phyloP scores from a whole-genome alignment of 2,329 filamentous ascomycete genomes.

The Trichophyton simii region DNA sequence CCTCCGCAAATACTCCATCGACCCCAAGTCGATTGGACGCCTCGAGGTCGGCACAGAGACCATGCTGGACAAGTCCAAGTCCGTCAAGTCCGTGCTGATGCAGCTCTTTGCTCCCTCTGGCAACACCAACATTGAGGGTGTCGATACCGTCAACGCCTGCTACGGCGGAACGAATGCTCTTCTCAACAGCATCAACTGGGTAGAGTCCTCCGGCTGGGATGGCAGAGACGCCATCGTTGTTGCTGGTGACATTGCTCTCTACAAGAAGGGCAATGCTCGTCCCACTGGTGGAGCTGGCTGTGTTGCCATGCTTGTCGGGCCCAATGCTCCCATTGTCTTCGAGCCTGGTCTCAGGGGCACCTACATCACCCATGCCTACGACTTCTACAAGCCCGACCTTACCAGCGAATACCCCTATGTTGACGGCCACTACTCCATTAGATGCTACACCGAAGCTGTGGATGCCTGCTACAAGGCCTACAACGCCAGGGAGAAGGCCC shows the following conservation, averaged over 20 bases:
- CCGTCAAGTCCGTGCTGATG: conserved; percentile 71
- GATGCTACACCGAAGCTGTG: conserved; percentile 62
- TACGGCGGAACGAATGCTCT: conserved; percentile 70
- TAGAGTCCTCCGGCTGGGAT: conserved; percentile 80
- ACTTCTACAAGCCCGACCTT: conserved; percentile 76
- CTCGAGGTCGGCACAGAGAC: conserved; percentile 73
- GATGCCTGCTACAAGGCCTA: conserved; percentile 71
- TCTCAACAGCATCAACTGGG: conserved; percentile 66
- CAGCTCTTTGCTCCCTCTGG: conserved; percentile 57
- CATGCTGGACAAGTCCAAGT: conserved; percentile 72
- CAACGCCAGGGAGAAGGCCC: conserved; percentile 55
- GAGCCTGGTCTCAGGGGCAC: conserved; percentile 64
- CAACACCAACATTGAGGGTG: conserved; percentile 66
- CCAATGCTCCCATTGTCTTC: conserved; percentile 57
- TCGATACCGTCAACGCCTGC: conserved; percentile 69
- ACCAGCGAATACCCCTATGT: conserved; percentile 72
- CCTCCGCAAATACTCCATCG: conserved; percentile 71
- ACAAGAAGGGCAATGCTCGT: conserved; percentile 65
- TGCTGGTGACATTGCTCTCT: conserved; percentile 65
- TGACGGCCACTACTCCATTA: conserved; percentile 65
- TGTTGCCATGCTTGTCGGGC: conserved; percentile 62
- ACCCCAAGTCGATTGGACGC: conserved; percentile 59
- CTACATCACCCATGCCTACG: conserved; percentile 71
- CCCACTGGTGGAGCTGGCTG: conserved; percentile 65
- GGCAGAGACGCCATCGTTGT: conserved; percentile 65